Evolutionary conservation across 768 basidiomycete species (phyloP), one percentile per base, ranked within the genome.

Genomic region (Lactarius vividus): DNA sequence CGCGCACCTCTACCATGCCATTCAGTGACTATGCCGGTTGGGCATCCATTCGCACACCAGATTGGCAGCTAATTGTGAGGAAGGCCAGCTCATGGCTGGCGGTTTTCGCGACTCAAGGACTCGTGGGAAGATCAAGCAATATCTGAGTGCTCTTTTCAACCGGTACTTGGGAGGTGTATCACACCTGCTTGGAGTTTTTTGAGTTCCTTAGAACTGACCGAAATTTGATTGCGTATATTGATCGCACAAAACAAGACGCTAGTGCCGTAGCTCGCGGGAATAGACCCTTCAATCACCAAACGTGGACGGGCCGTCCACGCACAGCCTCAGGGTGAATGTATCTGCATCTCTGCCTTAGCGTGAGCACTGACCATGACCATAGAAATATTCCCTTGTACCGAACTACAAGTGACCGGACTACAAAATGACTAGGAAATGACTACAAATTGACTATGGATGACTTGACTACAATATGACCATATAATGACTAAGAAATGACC

Each of bases 381-480:
- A 82, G 81, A 82, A 82, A 20, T 82, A 83, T 59, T 80, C 80
- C 1, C 71, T 83, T 7, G 74, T 77, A 1, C 79, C 81, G 2
- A 76, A 67, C 42, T 83, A 83, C 63, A 64, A 70, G 3, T n/a
- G n/a, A n/a, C n/a, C n/a, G n/a, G n/a, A n/a, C n/a, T n/a, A n/a
- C n/a, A n/a, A n/a, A n/a, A n/a, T 29, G 29, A 29, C 29, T 29
- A 29, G 2, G 29, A 29, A 29, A 29, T 29, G 29, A 29, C 29
- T 29, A 29, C 29, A 29, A 29, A 29, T 2, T 29, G 29, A 29
- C 29, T 29, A 29, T 29, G 29, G 29, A 29, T 29, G 29, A 29
- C 29, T 29, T 29, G 29, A 29, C 29, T 29, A 29, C 29, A 29
- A 29, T 29, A 29, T 29, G 29, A 29, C 29, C 29, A 29, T 29